phyloP scores from a whole-genome alignment of 2,329 filamentous ascomycete species.

The Xenosphaeropsis pyriputrescens region DNA sequence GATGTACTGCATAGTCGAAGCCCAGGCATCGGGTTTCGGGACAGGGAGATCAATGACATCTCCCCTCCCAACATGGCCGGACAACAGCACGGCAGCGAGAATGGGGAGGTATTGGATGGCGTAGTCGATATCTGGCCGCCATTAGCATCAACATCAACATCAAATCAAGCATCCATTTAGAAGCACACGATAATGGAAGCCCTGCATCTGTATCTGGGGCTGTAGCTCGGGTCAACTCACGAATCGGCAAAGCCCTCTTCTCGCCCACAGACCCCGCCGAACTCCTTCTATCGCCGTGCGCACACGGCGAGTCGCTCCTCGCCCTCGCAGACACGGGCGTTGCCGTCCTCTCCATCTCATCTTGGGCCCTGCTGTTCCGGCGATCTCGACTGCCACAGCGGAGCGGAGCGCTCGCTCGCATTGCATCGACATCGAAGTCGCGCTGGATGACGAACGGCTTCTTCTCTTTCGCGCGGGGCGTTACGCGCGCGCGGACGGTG shows the following conservation, averaged over 20 bases:
- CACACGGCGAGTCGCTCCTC: no score
- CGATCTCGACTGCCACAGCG: background rate
- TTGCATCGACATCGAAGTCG: conserved; percentile 31
- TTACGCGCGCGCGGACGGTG: conserved; percentile 27
- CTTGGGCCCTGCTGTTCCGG: background rate
- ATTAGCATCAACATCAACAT: conserved; percentile 1
- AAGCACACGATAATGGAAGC: no score
- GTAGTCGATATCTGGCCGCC: conserved; percentile 28
- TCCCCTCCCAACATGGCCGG: conserved; percentile 32
- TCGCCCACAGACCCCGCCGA: background rate
- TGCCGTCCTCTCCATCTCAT: background rate
- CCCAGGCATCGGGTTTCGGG: conserved; percentile 40
- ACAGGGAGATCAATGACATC: conserved; percentile 42
- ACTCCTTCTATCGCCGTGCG: no score
- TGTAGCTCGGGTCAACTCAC: background rate
- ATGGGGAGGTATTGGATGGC: conserved; percentile 34
- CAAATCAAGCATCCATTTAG: no score
- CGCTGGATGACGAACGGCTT: conserved; percentile 32
- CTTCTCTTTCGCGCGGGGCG: conserved; percentile 23
- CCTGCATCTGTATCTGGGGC: no score
- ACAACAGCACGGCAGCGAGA: conserved; percentile 37
- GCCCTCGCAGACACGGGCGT: no score
- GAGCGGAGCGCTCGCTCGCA: conserved; percentile 29
- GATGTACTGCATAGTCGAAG: conserved; percentile 35
- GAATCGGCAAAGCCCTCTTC: background rate